Conservation (phyloP, 2,329 filamentous ascomycete genomes). For the Colletotrichum zoysiae region DNA sequence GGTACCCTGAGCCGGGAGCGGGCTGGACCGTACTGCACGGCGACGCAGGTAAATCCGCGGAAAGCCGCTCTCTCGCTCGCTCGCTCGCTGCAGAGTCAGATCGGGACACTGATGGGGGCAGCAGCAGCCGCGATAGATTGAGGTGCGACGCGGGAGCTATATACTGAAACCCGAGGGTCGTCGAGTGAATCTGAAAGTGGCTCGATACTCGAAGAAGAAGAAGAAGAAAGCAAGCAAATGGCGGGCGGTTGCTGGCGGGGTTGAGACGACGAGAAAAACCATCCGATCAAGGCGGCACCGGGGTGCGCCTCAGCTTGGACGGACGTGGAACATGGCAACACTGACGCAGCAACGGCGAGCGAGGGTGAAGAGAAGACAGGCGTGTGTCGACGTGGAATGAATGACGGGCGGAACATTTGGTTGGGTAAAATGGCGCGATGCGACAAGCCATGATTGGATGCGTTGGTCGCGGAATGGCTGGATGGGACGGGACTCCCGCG, state of each 20-base stretch:
- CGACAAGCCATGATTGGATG: background rate
- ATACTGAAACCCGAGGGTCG: background rate
- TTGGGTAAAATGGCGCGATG: background rate
- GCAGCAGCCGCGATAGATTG: conserved; percentile 11
- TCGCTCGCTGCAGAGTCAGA: conserved; percentile 17
- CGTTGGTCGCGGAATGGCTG: conserved; percentile 8
- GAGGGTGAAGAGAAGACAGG: background rate
- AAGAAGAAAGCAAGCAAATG: background rate
- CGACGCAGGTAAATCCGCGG: background rate
- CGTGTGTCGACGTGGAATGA: background rate
- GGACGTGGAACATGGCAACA: background rate
- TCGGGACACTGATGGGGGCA: background rate
- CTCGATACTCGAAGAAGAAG: background rate
- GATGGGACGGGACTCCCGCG: background rate
- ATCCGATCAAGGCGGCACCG: background rate
- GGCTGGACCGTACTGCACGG: conserved; percentile 20
- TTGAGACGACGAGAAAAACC: background rate
- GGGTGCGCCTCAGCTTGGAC: background rate
- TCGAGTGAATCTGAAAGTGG: background rate
- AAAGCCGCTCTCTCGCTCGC: conserved; percentile 12
- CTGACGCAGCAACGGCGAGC: background rate
- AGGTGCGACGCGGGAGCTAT: background rate
- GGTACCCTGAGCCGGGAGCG: conserved; percentile 15
- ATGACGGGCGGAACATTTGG: background rate
- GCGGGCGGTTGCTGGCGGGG: background rate